Conservation (phyloP, 768 basidiomycete genomes). For the Hirschioporus abietinus region DNA sequence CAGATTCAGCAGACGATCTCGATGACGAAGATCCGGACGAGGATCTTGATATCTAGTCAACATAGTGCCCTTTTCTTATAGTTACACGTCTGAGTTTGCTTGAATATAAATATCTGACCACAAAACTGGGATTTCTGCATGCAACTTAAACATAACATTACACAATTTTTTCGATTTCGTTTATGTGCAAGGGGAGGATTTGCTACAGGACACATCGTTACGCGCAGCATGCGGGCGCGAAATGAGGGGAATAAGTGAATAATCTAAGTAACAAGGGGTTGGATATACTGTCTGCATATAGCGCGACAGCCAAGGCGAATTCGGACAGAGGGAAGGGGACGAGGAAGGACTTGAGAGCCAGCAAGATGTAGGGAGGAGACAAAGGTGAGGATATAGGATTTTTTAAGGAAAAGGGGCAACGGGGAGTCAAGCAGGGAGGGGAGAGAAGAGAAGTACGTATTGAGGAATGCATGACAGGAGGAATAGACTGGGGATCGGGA, state of each 20-base stretch:
- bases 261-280: neutral
- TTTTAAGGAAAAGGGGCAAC: neutral
- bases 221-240: neutral
- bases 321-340: neutral
- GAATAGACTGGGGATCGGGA: neutral
- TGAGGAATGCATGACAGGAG: neutral
- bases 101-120: too few species aligned
- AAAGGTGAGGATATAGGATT: neutral
- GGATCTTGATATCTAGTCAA: conserved; percentile 71
- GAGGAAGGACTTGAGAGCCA: neutral
- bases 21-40: conserved; percentile 97
- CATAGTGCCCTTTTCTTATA: too few species aligned
- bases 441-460: neutral
- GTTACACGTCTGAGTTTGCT: too few species aligned
- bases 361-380: neutral
- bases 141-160: conserved; percentile 1
- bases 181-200: neutral
- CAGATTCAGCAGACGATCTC: conserved; percentile 90
- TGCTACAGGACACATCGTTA: neutral
- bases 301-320: neutral
- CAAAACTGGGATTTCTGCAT: neutral
- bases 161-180: neutral
- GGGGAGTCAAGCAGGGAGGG: neutral
- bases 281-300: neutral
- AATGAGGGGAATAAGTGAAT: neutral